Conservation (phyloP, 2,329 filamentous ascomycete genomes). For the Fusarium coffeatum region DNA sequence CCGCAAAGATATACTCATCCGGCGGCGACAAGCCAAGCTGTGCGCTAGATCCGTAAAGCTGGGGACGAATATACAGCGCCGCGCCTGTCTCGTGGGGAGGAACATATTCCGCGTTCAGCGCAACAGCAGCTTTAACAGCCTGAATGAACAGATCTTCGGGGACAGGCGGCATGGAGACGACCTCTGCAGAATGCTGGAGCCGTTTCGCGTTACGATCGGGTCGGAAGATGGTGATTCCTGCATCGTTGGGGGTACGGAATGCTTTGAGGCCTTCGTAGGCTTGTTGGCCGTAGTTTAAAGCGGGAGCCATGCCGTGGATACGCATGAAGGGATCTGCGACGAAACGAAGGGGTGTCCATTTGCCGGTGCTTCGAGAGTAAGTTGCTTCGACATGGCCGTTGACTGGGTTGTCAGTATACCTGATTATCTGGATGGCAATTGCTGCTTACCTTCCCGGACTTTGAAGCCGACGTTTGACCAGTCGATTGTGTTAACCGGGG, state of each 20-base stretch:
- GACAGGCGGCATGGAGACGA: constrained; percentile 84
- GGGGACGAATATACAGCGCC: constrained; percentile 90
- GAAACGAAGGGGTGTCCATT: constrained; percentile 84
- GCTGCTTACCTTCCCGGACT: constrained; percentile 80
- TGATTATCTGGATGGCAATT: neutral
- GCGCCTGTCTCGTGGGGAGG: constrained; percentile 90
- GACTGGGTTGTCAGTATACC: constrained; percentile 62
- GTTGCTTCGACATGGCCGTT: constrained; percentile 94
- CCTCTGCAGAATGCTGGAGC: constrained; percentile 85
- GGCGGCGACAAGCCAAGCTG: constrained; percentile 88
- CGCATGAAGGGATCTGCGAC: constrained; percentile 85
- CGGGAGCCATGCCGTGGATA: constrained; percentile 95
- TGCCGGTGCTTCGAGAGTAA: constrained; percentile 77
- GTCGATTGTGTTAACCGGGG: constrained; percentile 85
- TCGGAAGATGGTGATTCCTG: constrained; percentile 85
- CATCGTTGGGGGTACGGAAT: constrained; percentile 80
- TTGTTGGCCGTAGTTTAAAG: constrained; percentile 96
- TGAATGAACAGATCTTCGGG: constrained; percentile 81
- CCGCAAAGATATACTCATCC: constrained; percentile 91
- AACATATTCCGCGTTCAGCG: constrained; percentile 89
- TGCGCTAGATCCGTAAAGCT: constrained; percentile 87
- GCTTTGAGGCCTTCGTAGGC: constrained; percentile 99
- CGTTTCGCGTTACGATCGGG: constrained; percentile 85
- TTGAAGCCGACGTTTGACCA: constrained; percentile 95
- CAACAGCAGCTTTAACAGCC: constrained; percentile 83